Evolutionary conservation across 495 filamentous ascomycete species (phyloP), one percentile per base, ranked within the genome.

Genomic region (Neurospora sp.): DNA sequence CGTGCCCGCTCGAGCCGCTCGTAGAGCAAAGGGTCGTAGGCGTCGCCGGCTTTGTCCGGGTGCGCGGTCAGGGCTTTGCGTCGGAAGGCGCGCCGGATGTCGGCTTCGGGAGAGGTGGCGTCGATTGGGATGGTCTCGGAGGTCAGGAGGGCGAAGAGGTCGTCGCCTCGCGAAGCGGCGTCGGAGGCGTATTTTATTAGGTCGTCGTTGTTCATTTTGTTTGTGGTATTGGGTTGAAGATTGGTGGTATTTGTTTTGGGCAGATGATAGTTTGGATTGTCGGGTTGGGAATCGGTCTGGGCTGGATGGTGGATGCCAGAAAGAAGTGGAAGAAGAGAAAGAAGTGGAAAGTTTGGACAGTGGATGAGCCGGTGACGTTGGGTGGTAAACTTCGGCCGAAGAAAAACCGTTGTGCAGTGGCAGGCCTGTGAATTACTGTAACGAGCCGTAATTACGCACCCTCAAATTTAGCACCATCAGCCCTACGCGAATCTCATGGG

Each of bases 1-100:
- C 83, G 81, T 7, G 84, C 83, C 31, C 81, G 80, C 74, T 84
- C 83, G 77, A 85, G 81, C 5, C 81, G 78, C 75, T 84, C 81
- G 83, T 84, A 86, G 75, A 82, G 78, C 16, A 74, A 79, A 11
- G 84, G 75, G 73, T 85, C 84, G 78, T 84, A 86, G 72, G 79
- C 74, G 39, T 80, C 81, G 72, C 82, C 80, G 2, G 83, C 81
- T 74, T 85, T 85, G 82, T 86, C 84, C n/a, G 84, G 84, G 68
- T 86, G 84, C 53, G 84, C 80, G n/a, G 84, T 85, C 10, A 86
- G 78, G 1, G 81, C 82, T 69, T 82, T 83, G 70, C 80, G 80
- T 0, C 79, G 76, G 79, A 84, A 86, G 66, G 84, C 84, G 70
- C 82, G 80, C 42, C 84, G 84, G 72, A 86, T 81, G 71, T 85